Conservation (phyloP, 1,284 basidiomycete species). For the Neolentinus lepideus region DNA sequence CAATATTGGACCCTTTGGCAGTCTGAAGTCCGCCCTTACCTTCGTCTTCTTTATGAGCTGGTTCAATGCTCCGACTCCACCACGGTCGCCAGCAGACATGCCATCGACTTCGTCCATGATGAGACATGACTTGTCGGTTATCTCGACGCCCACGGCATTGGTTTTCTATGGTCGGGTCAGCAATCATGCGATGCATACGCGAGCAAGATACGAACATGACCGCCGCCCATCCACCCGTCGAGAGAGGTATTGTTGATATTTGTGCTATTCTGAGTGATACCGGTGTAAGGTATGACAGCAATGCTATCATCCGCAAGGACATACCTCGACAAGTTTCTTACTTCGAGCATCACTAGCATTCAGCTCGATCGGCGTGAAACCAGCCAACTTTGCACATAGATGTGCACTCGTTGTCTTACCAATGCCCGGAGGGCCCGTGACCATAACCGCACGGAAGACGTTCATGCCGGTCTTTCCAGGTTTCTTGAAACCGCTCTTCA, state of each 20-base stretch:
- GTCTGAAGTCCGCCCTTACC: slow-evolving; percentile 29
- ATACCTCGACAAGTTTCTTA: slow-evolving; percentile 92
- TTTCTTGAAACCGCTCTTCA: slow-evolving; percentile 83
- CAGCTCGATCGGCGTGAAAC: slow-evolving; percentile 89
- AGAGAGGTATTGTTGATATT: slow-evolving; percentile 86
- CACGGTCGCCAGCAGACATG: slow-evolving; percentile 96
- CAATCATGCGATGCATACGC: background rate
- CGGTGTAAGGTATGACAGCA: background rate
- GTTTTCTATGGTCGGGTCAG: slow-evolving; percentile 34
- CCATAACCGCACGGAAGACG: slow-evolving; percentile 79
- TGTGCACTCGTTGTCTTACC: slow-evolving; percentile 98
- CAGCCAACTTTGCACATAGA: slow-evolving; percentile 81
- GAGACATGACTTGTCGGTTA: slow-evolving; percentile 79
- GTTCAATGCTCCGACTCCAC: slow-evolving; percentile 92
- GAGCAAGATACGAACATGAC: slow-evolving; percentile 34
- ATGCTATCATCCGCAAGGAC: slow-evolving; percentile 4
- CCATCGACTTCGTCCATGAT: slow-evolving; percentile 99
- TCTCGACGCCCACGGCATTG: slow-evolving; percentile 60
- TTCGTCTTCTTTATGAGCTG: slow-evolving; percentile 91
- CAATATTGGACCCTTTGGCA: background rate
- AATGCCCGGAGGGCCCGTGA: slow-evolving; percentile 93
- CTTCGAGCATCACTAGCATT: slow-evolving; percentile 95
- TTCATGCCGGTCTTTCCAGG: slow-evolving; percentile 91
- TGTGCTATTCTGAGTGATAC: slow-evolving; percentile 56
- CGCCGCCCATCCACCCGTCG: slow-evolving; percentile 79